These are phyloP conservation scores for Pseudocercospora fijiensis DNA, from an alignment of 2,329 filamentous ascomycete species.

Conservation along the genomic window DNA sequence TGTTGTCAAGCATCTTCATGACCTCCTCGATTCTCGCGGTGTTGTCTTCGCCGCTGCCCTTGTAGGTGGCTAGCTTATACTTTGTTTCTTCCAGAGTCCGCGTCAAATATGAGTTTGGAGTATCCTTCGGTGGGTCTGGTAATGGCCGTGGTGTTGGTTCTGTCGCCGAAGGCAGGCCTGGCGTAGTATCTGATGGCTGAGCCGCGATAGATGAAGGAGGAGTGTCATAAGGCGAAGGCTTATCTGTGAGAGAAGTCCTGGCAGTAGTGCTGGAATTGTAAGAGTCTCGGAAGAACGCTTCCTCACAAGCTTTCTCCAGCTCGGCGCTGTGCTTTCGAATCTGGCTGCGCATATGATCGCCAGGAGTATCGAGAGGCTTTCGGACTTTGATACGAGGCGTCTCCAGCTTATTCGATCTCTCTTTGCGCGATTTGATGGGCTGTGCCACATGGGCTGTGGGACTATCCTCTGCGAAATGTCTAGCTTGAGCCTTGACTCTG, in stretches of 20 bases:
- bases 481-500: constrained; percentile 24
- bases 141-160: constrained; percentile 44
- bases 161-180: constrained; percentile 20
- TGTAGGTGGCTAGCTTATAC: constrained; percentile 54
- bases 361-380: constrained; percentile 46
- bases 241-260: constrained; percentile 39
- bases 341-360: constrained; percentile 68
- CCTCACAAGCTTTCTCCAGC: constrained; percentile 85
- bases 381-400: constrained; percentile 38
- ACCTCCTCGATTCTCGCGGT: constrained; percentile 58
- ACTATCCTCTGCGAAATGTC: constrained; percentile 30
- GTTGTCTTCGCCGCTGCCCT: constrained; percentile 49
- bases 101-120: constrained; percentile 53
- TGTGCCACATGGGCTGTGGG: constrained; percentile 35
- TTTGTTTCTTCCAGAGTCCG: constrained; percentile 60
- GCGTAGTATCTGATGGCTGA: constrained; percentile 28
- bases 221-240: constrained; percentile 26
- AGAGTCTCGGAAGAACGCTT: constrained; percentile 77
- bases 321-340: constrained; percentile 79
- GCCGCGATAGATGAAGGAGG: constrained; percentile 47
- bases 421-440: constrained; percentile 38
- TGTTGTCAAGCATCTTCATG: constrained; percentile 48
- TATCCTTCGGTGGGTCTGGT: constrained; percentile 47
- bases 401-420: constrained; percentile 32
- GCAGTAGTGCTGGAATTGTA: constrained; percentile 54